Conservation (phyloP, 2,329 filamentous ascomycete genomes). For the Paecilomyces dactylethromorphus region DNA sequence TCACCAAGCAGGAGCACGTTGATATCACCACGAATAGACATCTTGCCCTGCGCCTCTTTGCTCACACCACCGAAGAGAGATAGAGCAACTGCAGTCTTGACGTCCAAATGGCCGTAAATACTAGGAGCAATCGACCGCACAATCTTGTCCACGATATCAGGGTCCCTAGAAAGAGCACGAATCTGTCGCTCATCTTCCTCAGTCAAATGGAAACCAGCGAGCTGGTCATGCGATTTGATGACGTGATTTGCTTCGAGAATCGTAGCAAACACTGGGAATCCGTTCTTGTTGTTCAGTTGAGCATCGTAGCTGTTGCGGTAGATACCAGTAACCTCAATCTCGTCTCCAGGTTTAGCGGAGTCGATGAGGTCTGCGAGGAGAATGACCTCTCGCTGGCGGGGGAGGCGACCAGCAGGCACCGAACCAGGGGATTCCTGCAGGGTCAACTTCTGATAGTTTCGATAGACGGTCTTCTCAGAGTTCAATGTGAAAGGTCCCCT, state of each 20-base stretch:
- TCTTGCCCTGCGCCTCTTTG: constrained; percentile 81
- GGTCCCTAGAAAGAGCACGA: constrained; percentile 77
- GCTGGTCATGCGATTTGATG: constrained; percentile 93
- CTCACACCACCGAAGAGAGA: constrained; percentile 92
- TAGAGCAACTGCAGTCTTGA: constrained; percentile 93
- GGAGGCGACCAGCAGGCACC: constrained; percentile 89
- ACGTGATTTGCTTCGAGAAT: constrained; percentile 97
- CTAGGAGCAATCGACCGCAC: constrained; percentile 90
- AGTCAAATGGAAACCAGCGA: constrained; percentile 90
- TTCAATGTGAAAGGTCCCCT: constrained; percentile 92
- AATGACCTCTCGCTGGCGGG: constrained; percentile 88
- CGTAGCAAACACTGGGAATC: constrained; percentile 96
- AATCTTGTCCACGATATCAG: constrained; percentile 87
- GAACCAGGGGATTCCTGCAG: constrained; percentile 96
- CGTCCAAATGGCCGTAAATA: constrained; percentile 93
- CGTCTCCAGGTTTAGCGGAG: constrained; percentile 91
- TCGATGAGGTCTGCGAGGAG: constrained; percentile 96
- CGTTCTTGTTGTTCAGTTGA: constrained; percentile 95
- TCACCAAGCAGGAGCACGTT: constrained; percentile 95
- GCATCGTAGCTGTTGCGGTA: constrained; percentile 99
- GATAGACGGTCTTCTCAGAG: constrained; percentile 95
- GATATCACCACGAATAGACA: constrained; percentile 92
- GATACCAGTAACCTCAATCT: constrained; percentile 93
- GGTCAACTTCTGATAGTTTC: constrained; percentile 97
- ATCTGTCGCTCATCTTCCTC: constrained; percentile 93